Evolutionary conservation across 768 basidiomycete genomes (phyloP).

Genomic region (Russula earlei): DNA sequence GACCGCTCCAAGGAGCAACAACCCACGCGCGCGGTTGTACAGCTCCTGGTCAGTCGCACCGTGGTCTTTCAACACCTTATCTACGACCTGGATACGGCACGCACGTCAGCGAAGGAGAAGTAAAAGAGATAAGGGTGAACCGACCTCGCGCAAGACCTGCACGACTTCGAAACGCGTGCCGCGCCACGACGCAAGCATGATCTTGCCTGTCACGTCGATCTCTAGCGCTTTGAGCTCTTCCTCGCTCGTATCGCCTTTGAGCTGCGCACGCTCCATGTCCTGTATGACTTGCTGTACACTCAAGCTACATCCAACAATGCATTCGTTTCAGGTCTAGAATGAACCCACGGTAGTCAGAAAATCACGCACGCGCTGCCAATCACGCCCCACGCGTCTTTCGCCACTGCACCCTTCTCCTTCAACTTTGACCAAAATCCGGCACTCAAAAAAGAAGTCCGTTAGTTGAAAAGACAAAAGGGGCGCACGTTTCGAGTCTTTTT

Average conservation of each 20-base stretch:
- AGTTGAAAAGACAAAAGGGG: slow-evolving; percentile 28
- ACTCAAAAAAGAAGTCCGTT: not conserved
- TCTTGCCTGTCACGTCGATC: slow-evolving; percentile 90
- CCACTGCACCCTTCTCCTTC: slow-evolving; percentile 87
- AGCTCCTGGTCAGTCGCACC: slow-evolving; percentile 61
- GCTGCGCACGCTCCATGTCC: slow-evolving; percentile 87
- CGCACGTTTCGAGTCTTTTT: slow-evolving; percentile 22
- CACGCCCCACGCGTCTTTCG: slow-evolving; percentile 96
- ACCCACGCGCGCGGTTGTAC: slow-evolving; percentile 76
- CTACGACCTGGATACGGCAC: slow-evolving; percentile 47
- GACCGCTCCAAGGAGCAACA: slow-evolving; percentile 82
- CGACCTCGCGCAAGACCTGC: slow-evolving; percentile 72
- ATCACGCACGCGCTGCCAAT: slow-evolving; percentile 83
- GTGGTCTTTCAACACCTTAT: slow-evolving; percentile 77
- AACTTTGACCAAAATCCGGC: slow-evolving; percentile 88
- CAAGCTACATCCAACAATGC: slow-evolving; percentile 30
- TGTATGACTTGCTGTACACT: slow-evolving; percentile 73
- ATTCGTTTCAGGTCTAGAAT: not conserved
- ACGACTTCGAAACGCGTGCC: slow-evolving; percentile 93
- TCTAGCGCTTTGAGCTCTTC: slow-evolving; percentile 81
- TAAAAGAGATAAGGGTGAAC: slow-evolving; percentile 7
- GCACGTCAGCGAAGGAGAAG: not conserved
- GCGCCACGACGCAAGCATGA: slow-evolving; percentile 95
- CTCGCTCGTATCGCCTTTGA: slow-evolving; percentile 80
- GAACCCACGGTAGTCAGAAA: not conserved